Evolutionary conservation across 1,284 basidiomycete species (phyloP).

Genomic region (Agroathelia rolfsii): DNA sequence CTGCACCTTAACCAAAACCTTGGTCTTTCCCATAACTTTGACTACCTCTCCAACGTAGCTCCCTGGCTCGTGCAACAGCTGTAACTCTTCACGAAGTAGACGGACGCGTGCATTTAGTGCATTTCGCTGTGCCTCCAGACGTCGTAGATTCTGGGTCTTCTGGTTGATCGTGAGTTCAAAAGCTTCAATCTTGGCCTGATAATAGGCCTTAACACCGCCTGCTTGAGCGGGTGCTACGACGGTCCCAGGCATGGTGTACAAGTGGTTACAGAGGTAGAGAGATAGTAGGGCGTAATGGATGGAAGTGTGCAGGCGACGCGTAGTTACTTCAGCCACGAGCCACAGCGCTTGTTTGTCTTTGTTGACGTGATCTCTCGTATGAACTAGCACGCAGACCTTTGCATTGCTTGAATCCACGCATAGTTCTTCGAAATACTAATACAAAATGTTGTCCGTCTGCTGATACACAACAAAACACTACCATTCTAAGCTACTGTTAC

Average conservation of each 20-base stretch:
- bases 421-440: too few relatives aligned
- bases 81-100: constrained; percentile 86
- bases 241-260: constrained; percentile 39
- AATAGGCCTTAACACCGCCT: constrained; percentile 79
- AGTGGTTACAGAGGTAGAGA: too few relatives aligned
- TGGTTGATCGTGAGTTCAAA: constrained; percentile 90
- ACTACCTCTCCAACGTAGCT: constrained; percentile 97
- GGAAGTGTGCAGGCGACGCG: too few relatives aligned
- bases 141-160: constrained; percentile 92
- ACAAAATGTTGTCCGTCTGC: too few relatives aligned
- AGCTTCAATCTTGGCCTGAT: constrained; percentile 91
- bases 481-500: too few relatives aligned
- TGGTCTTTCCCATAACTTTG: constrained; percentile 99
- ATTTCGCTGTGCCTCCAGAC: constrained; percentile 94
- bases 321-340: too few relatives aligned
- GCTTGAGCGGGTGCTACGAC: constrained; percentile 37
- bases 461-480: too few relatives aligned
- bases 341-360: too few relatives aligned
- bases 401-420: too few relatives aligned
- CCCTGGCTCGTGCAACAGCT: constrained; percentile 92
- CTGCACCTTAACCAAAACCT: constrained; percentile 96
- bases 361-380: too few relatives aligned
- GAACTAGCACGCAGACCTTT: too few relatives aligned
- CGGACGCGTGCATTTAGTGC: constrained; percentile 91
- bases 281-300: too few relatives aligned